Base-by-base conservation (phyloP, 768 basidiomycete genomes). In the Russula sp. region DNA sequence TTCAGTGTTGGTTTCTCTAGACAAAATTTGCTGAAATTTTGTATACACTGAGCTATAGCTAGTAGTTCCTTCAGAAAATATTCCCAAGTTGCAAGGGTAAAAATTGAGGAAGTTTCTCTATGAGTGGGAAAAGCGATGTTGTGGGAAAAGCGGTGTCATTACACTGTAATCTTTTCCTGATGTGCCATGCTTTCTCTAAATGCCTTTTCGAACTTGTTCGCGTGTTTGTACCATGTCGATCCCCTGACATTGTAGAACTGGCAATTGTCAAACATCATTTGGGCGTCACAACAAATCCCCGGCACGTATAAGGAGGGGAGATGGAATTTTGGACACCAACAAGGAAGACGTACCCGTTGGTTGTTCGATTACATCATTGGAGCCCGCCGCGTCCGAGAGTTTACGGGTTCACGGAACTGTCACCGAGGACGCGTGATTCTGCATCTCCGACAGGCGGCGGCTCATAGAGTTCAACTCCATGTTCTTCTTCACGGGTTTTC, bases 231-330 rank as follows among this genome's bases (percentile, higher is more conserved):
- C 71, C 94, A 97, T 53, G 88, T 80, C 3, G 85, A 83, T 27
- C 77, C 78, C 68, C 92, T 89, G 2, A 86, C 86, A 71, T 98
- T 98, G 76, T 96, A 98, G 57, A 78, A 73, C 60, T 86, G 79
- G 75, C 95, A 97, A 71, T 99, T 98, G 67, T 91, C 84, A 70
- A 92, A 91, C 55, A 98, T 83, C 61, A 97, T 77, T 66, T 85
- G 83, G 18, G 88, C 87, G 71, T 98, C 97, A 48, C 82, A n/a
- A 85, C 73, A 70, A 98, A 96, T 35, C 79, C 76, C 55, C 87
- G 27, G 27, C 27, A 27, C 27, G 27, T 27, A 27, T 27, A 27
- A 27, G 27, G 27, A 27, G 1, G 27, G 27, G 27, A 27, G 27
- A 27, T 27, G 44, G 61, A 59, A 59, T 14, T 39, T 31, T 27